Evolutionary conservation across 2,329 filamentous ascomycete genomes (phyloP), one percentile per base, ranked within the genome.

Genomic region (Pseudohalonectria lignicola): DNA sequence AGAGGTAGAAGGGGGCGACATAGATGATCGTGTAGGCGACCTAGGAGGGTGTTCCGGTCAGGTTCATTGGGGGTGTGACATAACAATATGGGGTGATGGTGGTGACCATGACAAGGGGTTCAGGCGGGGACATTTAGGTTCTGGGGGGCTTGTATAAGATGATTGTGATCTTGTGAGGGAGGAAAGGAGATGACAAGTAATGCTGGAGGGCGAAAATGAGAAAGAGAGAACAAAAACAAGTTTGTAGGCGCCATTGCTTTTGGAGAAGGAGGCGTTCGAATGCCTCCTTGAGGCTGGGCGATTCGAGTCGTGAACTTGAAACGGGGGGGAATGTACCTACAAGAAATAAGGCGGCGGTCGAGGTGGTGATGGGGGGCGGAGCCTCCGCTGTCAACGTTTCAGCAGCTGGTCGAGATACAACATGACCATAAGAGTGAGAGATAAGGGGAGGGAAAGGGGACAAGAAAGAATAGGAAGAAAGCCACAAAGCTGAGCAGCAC

Each of bases 1-100:
- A 92, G 45, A 90, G 68, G 66, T 98, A 95, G 60, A 96, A 86
- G 18, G 92, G 90, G 4, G 84, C 65, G 50, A 98, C 85, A 63
- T 96, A 98, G 63, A 86, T 63, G 49, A 87, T 59, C n/a, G 86
- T 94, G 61, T 93, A 94, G 44, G 79, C 60, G 44, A 88, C 63
- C 85, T 84, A 42, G 20, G n/a, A 20, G 31, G 9, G 4, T 7
- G n/a, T n/a, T n/a, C n/a, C 15, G 9, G 34, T 5, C 29, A n/a
- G n/a, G n/a, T n/a, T n/a, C n/a, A n/a, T n/a, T n/a, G n/a, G n/a
- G n/a, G n/a, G 12, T 31, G 12, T 31, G 29, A 5, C 5, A 31
- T 6, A 31, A 13, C 12, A 13, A 5, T 18, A 13, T 30, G 25
- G 19, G 30, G 17, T 13, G n/a, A n/a, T 13, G 10, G 26, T 31